Conservation (phyloP, 192 early-diverging fungal genomes). For the Rhizophagus sp. region DNA sequence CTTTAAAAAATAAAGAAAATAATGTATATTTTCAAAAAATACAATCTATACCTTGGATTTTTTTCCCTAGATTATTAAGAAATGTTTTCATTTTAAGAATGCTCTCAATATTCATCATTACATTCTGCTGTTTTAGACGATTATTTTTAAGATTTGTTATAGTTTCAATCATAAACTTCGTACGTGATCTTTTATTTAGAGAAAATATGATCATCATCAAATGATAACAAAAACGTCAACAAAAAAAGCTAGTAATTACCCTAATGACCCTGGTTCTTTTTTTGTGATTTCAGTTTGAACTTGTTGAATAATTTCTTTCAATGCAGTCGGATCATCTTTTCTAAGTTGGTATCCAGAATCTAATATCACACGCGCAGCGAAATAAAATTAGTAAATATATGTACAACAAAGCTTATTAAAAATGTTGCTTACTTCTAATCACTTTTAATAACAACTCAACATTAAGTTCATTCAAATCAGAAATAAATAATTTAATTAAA, state of each 20-base stretch:
- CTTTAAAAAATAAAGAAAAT: conserved; percentile 16
- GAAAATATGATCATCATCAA: not conserved
- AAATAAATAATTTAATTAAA: conserved; percentile 69
- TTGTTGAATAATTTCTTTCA: conserved; percentile 87
- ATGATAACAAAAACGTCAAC: not conserved
- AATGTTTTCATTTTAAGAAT: conserved; percentile 78
- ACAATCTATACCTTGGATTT: conserved; percentile 30
- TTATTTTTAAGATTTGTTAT: conserved; percentile 92
- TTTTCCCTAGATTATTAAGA: conserved; percentile 64
- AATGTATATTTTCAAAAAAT: no score
- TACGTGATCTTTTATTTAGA: conserved; percentile 52
- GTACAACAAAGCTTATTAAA: not conserved
- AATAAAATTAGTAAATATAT: not conserved
- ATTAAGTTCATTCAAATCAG: conserved; percentile 75
- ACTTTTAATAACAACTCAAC: conserved; percentile 88
- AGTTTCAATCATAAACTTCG: conserved; percentile 96
- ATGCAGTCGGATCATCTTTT: conserved; percentile 84
- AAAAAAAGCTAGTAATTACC: conserved; percentile 34
- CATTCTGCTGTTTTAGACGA: conserved; percentile 64
- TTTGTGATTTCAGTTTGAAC: conserved; percentile 59
- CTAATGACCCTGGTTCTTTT: conserved; percentile 39
- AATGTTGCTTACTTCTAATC: conserved; percentile 56
- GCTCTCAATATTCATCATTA: conserved; percentile 59
- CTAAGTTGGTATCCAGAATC: conserved; percentile 83
- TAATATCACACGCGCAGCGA: not conserved